phyloP scores from a whole-genome alignment of 106 monocot genomes.

The Posidonia australis region DNA sequence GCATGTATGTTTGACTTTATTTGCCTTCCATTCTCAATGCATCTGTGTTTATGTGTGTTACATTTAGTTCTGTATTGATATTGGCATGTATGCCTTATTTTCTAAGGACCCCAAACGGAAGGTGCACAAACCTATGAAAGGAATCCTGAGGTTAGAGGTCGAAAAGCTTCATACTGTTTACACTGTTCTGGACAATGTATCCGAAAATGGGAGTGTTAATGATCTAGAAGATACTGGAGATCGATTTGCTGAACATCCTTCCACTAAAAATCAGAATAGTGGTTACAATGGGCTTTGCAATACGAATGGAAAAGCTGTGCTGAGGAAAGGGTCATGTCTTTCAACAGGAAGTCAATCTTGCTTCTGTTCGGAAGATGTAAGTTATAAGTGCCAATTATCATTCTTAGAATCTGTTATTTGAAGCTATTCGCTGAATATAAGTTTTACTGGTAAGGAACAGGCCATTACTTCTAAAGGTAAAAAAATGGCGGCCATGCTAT shows the following conservation, averaged over 20 bases:
- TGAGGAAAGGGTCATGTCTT: conserved; percentile 18
- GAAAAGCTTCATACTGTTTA: conserved; percentile 57
- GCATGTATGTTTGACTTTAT: too few species aligned
- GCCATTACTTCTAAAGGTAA: not conserved
- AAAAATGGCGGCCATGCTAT: not conserved
- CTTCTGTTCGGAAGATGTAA: conserved; percentile 36
- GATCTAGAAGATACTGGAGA: conserved; percentile 38
- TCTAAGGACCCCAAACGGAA: conserved; percentile 90
- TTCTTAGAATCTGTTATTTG: not conserved
- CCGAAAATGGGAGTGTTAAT: conserved; percentile 70
- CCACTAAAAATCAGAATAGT: conserved; percentile 24
- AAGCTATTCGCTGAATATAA: not conserved
- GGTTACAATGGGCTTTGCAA: conserved; percentile 25
- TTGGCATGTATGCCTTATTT: not conserved
- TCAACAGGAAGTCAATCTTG: conserved; percentile 11
- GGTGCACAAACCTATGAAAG: conserved; percentile 95
- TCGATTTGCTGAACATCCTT: conserved; percentile 25
- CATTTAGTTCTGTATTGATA: not conserved
- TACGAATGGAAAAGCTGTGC: conserved; percentile 32
- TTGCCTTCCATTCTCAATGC: too few species aligned
- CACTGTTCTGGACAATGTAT: conserved; percentile 50
- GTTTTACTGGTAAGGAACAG: too few species aligned
- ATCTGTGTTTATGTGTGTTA: too few species aligned
- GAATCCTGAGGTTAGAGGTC: conserved; percentile 70
- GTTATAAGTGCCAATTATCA: conserved; percentile 16